A percentile compares a stretch with the other conserved stretches of the same genome.
These are phyloP conservation scores for Bondarzewia mesenterica DNA, from an alignment of 1,284 basidiomycete genomes.

Conservation along the genomic window DNA sequence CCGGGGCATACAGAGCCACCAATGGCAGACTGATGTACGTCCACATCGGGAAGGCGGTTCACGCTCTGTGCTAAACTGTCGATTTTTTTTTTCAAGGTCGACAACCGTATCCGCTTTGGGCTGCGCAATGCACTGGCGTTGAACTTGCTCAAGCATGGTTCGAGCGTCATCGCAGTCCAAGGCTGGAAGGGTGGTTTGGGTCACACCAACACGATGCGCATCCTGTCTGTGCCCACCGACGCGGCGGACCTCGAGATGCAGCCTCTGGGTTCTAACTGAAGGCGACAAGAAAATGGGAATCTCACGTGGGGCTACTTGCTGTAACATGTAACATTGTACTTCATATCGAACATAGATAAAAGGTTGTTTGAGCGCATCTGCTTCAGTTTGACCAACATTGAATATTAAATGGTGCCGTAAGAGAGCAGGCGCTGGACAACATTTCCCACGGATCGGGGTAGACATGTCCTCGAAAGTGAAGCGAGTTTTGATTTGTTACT, in stretches of 20 bases:
- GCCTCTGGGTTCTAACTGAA: constrained; percentile 36
- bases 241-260: constrained; percentile 76
- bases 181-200: constrained; percentile 98
- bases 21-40: constrained; percentile 97
- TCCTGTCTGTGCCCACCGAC: constrained; percentile 82
- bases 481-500: neutral
- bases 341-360: no score
- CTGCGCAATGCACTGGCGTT: constrained; percentile 82
- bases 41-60: neutral
- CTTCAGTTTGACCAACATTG: no score
- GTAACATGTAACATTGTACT: no score
- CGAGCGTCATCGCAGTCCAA: constrained; percentile 91
- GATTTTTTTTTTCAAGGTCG: constrained; percentile 42
- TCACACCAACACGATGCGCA: constrained; percentile 81
- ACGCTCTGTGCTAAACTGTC: constrained; percentile 20
- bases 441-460: neutral
- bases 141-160: constrained; percentile 85
- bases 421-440: no score
- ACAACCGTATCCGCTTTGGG: constrained; percentile 88
- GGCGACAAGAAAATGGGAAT: neutral
- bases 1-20: constrained; percentile 76
- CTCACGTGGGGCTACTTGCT: no score
- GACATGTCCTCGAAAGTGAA: neutral
- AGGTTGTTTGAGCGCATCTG: no score
- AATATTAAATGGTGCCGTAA: no score